Conservation (phyloP, 108 stramenopile species). For the Pseudonitzschia multistriata region DNA sequence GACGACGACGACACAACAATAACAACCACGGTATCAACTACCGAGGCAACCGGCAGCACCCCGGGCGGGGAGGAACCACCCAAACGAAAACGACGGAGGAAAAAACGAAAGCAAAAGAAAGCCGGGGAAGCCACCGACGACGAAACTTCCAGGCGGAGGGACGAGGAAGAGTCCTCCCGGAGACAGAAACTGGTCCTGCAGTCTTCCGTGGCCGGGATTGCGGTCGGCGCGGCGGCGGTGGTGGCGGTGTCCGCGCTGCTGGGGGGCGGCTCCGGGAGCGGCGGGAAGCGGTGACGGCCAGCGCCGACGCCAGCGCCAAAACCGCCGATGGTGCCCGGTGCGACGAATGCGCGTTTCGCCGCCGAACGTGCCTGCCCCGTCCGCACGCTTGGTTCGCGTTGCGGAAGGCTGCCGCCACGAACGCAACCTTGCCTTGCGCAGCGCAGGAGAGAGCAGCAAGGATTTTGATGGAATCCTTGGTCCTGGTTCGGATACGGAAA, state of each 20-base stretch:
- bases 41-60: not conserved
- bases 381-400: too few species aligned
- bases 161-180: not conserved
- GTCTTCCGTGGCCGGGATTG: conserved; percentile 20
- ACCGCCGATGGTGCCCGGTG: too few species aligned
- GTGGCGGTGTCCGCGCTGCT: conserved; percentile 21
- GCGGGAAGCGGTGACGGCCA: not conserved
- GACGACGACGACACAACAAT: conserved; percentile 1
- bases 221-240: conserved; percentile 33
- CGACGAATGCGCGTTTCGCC: too few species aligned
- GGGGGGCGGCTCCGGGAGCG: conserved; percentile 15
- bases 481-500: too few species aligned
- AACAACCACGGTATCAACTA: not conserved
- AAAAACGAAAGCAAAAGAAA: conserved; percentile 16
- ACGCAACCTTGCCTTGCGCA: too few species aligned
- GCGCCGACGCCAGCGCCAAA: too few species aligned
- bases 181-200: conserved; percentile 19
- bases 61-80: conserved; percentile 9
- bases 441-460: too few species aligned
- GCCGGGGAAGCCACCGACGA: not conserved
- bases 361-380: too few species aligned
- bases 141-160: not conserved
- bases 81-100: conserved; percentile 20
- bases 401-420: too few species aligned
- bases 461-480: too few species aligned